Evolutionary conservation across 202 grass and related monocot species (phyloP), one percentile per base, ranked within the genome.

Genomic region (Saccharum hybrid): DNA sequence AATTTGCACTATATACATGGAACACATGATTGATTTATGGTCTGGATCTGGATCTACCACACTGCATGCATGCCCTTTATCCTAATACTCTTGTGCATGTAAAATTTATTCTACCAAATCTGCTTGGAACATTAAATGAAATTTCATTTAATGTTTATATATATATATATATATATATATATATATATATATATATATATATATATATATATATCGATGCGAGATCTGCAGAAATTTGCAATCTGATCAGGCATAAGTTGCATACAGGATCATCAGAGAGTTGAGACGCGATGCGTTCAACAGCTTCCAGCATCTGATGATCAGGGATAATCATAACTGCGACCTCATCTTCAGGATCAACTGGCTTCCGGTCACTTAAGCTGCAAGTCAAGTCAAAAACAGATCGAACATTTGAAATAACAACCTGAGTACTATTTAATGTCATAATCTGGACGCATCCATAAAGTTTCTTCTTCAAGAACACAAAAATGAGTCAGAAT

Each of bases 301-400:
- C 93, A 61, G 94, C 83, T 81, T 96, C 96, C 52, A 96, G 81
- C 96, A 98, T 98, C 42, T 98, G 96, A 84, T 96, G 94, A 79
- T 96, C 96, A 76, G 93, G 96, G 62, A 98, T 94, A 70, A 98
- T 85, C 96, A 96, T 98, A 78, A 96, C 91, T 43, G 93, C 86
- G 48, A 94, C 77, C 78, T 89, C 93, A 87, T 98, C 96, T 28
- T 95, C 96, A 69, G 76, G 31, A 49, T 85, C 87, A 38, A 98
- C 91, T 68, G 93, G 93, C 18, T 94, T 98, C 67, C 96, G 77
- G 23, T 98, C 93, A 16, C 96, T 88, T 73, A 98, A 87, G 79
- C 96, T 98, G 87, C 83, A 79, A 43, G 42, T 76, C 26, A 72
- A 79, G 10, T 79, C 30, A 70, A 49, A 5, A 68, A 33, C 9